Evolutionary conservation across 2,329 filamentous ascomycete species (phyloP), one percentile per base, ranked within the genome.

Genomic region (Botrytis elliptica): DNA sequence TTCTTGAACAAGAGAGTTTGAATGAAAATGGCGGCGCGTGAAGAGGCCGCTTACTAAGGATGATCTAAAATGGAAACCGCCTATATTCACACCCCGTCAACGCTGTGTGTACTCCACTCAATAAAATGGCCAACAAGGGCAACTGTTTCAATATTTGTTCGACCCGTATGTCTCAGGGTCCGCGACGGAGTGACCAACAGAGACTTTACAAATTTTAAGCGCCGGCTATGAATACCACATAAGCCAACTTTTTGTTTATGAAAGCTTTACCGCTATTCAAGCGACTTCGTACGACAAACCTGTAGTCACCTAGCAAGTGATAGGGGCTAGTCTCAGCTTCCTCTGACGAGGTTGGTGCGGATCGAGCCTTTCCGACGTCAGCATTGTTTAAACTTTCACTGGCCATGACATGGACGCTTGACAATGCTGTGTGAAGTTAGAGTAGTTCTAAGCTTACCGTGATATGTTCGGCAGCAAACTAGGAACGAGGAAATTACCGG

Each of bases 31-130:
- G 44, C 64, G 46, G 46, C 44, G 33, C 29, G 36, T 52, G 46
- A 29, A 68, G n/a, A 57, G 18, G 36, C 36, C n/a, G 66, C 66
- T 68, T 57, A 68, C 66, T 68, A 57, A 57, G 25, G 9, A 40
- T 20, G 29, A 57, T 33, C 49, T 42, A 42, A 33, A 42, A 42
- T 42, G 55, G 49, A 33, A 22, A 29, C 14, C 14, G 16, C n/a
- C 65, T 55, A 67, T 18, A 8, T 55, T 38, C 33, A 55, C 65
- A 52, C 46, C 44, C 20, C 7, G n/a, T 33, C 42, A 14, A n/a
- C 4, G 40, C 40, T 65, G 22, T 18, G 20, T 16, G 29, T 12
- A 64, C 62, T 44, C 38, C 38, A 29, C 25, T 42, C 62, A 44
- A 44, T 64, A 7, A 5, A 42, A 18, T 29, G 25, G 40, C 16